Conservation (phyloP, 1,284 basidiomycete genomes). For the Ceratobasidium sp. region DNA sequence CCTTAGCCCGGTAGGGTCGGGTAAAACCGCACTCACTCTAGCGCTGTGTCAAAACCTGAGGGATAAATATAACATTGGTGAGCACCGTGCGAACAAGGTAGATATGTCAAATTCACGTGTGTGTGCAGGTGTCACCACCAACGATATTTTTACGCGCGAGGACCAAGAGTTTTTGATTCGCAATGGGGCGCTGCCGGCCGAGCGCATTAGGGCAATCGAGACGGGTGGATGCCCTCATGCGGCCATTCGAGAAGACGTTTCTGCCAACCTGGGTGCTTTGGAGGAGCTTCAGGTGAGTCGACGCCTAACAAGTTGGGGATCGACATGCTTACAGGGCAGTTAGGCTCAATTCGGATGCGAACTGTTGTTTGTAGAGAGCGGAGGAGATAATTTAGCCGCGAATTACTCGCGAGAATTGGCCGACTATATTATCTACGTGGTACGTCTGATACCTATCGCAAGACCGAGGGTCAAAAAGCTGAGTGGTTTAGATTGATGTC, state of each 20-base stretch:
- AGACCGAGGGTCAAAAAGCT: not conserved
- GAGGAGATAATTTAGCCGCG: slow-evolving; percentile 92
- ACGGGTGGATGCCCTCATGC: slow-evolving; percentile 96
- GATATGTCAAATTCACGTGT: slow-evolving; percentile 45
- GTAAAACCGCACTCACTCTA: slow-evolving; percentile 94
- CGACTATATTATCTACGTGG: slow-evolving; percentile 97
- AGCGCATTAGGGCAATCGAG: slow-evolving; percentile 94
- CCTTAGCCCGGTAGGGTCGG: slow-evolving; percentile 90
- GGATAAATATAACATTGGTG: slow-evolving; percentile 88
- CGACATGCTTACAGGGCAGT: not conserved
- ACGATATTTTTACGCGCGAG: slow-evolving; percentile 97
- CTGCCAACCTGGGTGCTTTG: slow-evolving; percentile 93
- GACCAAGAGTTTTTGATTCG: slow-evolving; percentile 97
- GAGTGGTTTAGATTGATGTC: slow-evolving; percentile 57
- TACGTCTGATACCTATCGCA: slow-evolving; percentile 48
- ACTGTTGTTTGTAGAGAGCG: slow-evolving; percentile 90
- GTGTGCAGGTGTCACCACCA: slow-evolving; percentile 83
- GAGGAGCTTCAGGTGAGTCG: slow-evolving; percentile 81
- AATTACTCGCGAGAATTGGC: slow-evolving; percentile 96
- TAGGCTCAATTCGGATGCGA: slow-evolving; percentile 51
- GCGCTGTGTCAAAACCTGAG: slow-evolving; percentile 89
- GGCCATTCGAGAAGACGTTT: slow-evolving; percentile 96
- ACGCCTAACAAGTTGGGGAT: slow-evolving; percentile 37
- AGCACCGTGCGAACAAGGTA: slow-evolving; percentile 48
- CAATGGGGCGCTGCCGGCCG: slow-evolving; percentile 84